Conservation (phyloP, 2,329 filamentous ascomycete genomes). For the Penicillium janthinellum region DNA sequence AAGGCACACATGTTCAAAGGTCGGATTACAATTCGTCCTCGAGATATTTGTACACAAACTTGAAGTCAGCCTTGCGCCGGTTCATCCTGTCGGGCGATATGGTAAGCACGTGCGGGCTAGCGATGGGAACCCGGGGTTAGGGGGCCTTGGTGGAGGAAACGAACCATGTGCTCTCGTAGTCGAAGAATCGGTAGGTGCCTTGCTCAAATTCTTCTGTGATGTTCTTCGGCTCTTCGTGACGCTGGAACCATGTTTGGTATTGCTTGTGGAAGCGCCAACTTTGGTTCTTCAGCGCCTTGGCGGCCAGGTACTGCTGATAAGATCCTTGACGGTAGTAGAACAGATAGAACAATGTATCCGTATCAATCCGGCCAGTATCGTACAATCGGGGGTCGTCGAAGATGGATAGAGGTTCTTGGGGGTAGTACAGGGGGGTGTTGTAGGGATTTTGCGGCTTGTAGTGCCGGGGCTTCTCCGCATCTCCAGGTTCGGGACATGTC, state of each 20-base stretch:
- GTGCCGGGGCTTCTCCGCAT: slow-evolving; percentile 78
- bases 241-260: slow-evolving; percentile 99
- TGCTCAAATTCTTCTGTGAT: slow-evolving; percentile 99
- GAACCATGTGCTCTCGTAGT: slow-evolving; percentile 98
- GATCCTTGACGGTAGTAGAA: slow-evolving; percentile 99
- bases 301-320: slow-evolving; percentile 92
- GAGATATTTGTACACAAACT: slow-evolving; percentile 96
- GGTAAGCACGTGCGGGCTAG: slow-evolving; percentile 16
- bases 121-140: neutral
- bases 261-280: slow-evolving; percentile 99
- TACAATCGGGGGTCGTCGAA: slow-evolving; percentile 91
- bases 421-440: slow-evolving; percentile 79
- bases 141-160: slow-evolving; percentile 39
- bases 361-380: slow-evolving; percentile 73
- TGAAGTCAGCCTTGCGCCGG: slow-evolving; percentile 94
- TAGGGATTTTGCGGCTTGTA: slow-evolving; percentile 84
- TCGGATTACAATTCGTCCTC: slow-evolving; percentile 77
- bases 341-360: slow-evolving; percentile 95
- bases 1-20: slow-evolving; percentile 12
- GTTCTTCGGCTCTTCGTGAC: slow-evolving; percentile 96
- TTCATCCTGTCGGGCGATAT: slow-evolving; percentile 75
- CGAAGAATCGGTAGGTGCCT: slow-evolving; percentile 98
- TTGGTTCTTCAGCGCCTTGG: slow-evolving; percentile 95
- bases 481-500: slow-evolving; percentile 71
- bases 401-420: slow-evolving; percentile 86